Evolutionary conservation across 2,329 filamentous ascomycete genomes (phyloP).

Genomic region (Clonostachys solani): DNA sequence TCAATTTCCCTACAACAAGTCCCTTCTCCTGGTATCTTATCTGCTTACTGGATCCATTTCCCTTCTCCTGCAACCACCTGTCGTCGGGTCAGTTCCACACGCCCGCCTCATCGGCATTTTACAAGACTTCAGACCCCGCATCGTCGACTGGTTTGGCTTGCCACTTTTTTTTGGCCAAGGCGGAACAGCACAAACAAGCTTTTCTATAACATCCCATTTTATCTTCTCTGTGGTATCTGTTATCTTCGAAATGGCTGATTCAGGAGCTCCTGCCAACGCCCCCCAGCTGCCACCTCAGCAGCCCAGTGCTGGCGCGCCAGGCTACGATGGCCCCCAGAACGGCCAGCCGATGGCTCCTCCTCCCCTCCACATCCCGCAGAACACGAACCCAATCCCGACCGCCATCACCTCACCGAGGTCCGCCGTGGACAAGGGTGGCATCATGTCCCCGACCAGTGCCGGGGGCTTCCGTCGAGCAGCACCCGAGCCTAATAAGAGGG

Average conservation of each 20-base stretch:
- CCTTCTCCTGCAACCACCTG: too few relatives aligned
- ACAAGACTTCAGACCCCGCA: too few relatives aligned
- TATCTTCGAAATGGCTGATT: constrained; percentile 65
- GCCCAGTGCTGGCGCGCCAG: constrained; percentile 65
- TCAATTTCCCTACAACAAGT: too few relatives aligned
- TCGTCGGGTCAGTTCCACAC: too few relatives aligned
- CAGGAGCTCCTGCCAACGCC: constrained; percentile 56
- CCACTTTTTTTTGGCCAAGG: too few relatives aligned
- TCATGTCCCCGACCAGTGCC: constrained; percentile 82
- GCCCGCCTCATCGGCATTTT: too few relatives aligned
- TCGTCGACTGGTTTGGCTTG: too few relatives aligned
- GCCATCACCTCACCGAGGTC: constrained; percentile 87
- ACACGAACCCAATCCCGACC: constrained; percentile 91
- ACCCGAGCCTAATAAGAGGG: constrained; percentile 97
- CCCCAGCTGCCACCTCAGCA: constrained; percentile 68
- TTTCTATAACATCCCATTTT: too few relatives aligned
- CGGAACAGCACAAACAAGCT: too few relatives aligned
- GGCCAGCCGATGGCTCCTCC: constrained; percentile 71
- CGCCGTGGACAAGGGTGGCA: constrained; percentile 54
- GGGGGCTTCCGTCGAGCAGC: constrained; percentile 85
- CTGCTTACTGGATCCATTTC: too few relatives aligned
- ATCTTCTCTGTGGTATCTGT: too few relatives aligned
- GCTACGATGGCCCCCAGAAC: constrained; percentile 71
- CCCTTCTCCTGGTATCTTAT: too few relatives aligned
- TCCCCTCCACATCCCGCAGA: constrained; percentile 90